Evolutionary conservation across 2,329 filamentous ascomycete genomes (phyloP).

Genomic region (Cercospora sp.): DNA sequence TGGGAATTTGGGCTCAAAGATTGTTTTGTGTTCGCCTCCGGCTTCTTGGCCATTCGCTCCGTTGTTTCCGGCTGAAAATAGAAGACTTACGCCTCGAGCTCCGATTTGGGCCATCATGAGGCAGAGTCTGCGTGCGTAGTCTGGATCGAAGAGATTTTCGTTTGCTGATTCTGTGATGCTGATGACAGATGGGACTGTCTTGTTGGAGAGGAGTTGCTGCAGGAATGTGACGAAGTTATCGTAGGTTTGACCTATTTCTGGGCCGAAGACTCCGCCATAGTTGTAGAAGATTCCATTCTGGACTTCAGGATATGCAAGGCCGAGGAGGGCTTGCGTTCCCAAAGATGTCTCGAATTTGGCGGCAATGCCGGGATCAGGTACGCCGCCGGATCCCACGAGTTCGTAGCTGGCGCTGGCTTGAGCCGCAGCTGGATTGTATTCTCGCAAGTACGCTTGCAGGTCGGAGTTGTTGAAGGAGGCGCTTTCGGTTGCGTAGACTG

Average conservation of each 20-base stretch:
- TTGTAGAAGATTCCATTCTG: constrained; percentile 30
- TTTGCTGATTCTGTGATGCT: constrained; percentile 28
- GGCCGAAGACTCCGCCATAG: constrained; percentile 31
- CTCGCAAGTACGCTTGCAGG: constrained; percentile 24
- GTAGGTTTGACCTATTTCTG: constrained; percentile 24
- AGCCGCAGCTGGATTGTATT: constrained; percentile 28
- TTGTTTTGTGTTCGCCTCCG: constrained; percentile 44
- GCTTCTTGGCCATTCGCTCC: constrained; percentile 41
- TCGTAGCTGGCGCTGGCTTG: constrained; percentile 21
- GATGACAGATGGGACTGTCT: constrained; percentile 29
- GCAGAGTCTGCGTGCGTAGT: constrained; percentile 63
- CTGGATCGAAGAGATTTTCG: constrained; percentile 26
- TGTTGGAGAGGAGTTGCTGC: constrained; percentile 28
- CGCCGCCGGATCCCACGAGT: constrained; percentile 27
- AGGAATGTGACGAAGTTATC: constrained; percentile 32
- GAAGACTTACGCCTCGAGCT: constrained; percentile 61
- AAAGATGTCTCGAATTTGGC: constrained; percentile 30
- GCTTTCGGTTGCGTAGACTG: constrained; percentile 31
- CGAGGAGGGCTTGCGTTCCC: constrained; percentile 27
- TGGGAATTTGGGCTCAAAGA: constrained; percentile 50
- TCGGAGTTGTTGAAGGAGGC: constrained; percentile 26
- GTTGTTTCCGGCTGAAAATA: constrained; percentile 63
- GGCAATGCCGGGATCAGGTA: constrained; percentile 21
- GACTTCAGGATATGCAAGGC: constrained; percentile 25
- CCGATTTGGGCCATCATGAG: constrained; percentile 64